Evolutionary conservation across 805 yeast species (phyloP).

Genomic region (Isabelozyma gotoi): DNA sequence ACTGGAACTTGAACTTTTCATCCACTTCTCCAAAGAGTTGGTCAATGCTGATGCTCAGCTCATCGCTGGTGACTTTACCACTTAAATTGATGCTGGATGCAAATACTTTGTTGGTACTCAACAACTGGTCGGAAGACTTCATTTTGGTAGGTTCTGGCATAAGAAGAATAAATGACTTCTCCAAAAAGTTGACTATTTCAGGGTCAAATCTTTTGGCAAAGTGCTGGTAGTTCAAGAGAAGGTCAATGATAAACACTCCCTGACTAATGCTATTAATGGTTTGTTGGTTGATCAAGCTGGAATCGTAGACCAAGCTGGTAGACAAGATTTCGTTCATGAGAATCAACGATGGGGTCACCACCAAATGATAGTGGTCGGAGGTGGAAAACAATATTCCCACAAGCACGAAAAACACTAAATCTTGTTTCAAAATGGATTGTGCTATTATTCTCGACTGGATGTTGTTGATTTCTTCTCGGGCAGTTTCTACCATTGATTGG

Average conservation of each 20-base stretch:
- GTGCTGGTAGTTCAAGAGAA: constrained; percentile 70
- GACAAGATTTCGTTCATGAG: constrained; percentile 66
- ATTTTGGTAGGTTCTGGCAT: constrained; percentile 36
- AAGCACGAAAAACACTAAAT: constrained; percentile 64
- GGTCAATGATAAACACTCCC: constrained; percentile 67
- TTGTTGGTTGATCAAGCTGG: constrained; percentile 11
- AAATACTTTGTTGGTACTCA: constrained; percentile 6
- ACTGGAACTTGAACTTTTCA: constrained; percentile 20
- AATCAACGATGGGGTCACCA: constrained; percentile 80
- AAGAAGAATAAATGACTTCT: constrained; percentile 47
- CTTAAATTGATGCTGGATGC: constrained; percentile 14
- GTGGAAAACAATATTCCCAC: constrained; percentile 85
- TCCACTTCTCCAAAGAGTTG: not conserved
- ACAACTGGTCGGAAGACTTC: constrained; percentile 1
- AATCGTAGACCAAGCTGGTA: constrained; percentile 34
- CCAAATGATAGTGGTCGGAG: constrained; percentile 91
- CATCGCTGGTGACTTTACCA: not conserved
- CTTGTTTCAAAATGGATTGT: constrained; percentile 27
- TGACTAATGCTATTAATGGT: constrained; percentile 47
- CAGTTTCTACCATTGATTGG: constrained; percentile 58
- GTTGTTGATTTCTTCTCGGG: constrained; percentile 55
- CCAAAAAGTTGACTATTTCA: constrained; percentile 64
- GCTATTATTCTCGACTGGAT: constrained; percentile 51
- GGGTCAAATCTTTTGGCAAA: constrained; percentile 81
- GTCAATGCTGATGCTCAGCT: not conserved